These are phyloP conservation scores for Apiospora marii DNA, from an alignment of 2,329 filamentous ascomycete species.

Conservation along the genomic window DNA sequence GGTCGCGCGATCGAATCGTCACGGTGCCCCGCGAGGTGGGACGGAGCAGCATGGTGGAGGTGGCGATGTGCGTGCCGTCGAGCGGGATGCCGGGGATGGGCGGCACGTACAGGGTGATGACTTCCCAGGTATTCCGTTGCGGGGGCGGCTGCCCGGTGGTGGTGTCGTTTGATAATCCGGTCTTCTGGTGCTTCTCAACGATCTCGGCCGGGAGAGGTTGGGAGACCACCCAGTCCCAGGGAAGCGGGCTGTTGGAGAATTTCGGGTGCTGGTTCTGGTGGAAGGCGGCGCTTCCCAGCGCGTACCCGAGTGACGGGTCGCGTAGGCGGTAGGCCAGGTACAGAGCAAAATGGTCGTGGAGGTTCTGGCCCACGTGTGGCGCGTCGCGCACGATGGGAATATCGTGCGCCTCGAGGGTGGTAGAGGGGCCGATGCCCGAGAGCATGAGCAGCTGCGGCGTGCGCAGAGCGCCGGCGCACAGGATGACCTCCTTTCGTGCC, in stretches of 20 bases:
- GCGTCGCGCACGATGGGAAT: slow-evolving; percentile 42
- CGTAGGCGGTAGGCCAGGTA: slow-evolving; percentile 34
- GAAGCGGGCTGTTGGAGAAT: slow-evolving; percentile 33
- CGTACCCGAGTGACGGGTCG: slow-evolving; percentile 38
- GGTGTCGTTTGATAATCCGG: slow-evolving; percentile 9
- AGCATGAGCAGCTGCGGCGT: slow-evolving; percentile 45
- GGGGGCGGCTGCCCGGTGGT: not conserved
- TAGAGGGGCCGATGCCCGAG: slow-evolving; percentile 44
- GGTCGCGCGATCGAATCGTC: slow-evolving; percentile 30
- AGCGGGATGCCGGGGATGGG: slow-evolving; percentile 24
- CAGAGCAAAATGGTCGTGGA: slow-evolving; percentile 34
- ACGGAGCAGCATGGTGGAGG: slow-evolving; percentile 35
- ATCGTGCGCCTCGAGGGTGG: slow-evolving; percentile 39
- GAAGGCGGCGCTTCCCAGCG: slow-evolving; percentile 33
- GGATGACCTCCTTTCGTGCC: slow-evolving; percentile 42
- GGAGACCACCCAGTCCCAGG: slow-evolving; percentile 37
- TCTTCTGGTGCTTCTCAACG: slow-evolving; percentile 29
- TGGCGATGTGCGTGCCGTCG: slow-evolving; percentile 29
- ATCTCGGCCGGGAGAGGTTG: slow-evolving; percentile 32
- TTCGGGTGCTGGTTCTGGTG: slow-evolving; percentile 29
- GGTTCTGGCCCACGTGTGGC: slow-evolving; percentile 36
- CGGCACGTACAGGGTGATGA: slow-evolving; percentile 34
- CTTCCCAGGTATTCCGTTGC: slow-evolving; percentile 32
- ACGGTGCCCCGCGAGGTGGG: slow-evolving; percentile 41
- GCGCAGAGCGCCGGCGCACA: slow-evolving; percentile 42